Base-by-base conservation (phyloP, 2,329 filamentous ascomycete genomes). In the Botrytis medusae region DNA sequence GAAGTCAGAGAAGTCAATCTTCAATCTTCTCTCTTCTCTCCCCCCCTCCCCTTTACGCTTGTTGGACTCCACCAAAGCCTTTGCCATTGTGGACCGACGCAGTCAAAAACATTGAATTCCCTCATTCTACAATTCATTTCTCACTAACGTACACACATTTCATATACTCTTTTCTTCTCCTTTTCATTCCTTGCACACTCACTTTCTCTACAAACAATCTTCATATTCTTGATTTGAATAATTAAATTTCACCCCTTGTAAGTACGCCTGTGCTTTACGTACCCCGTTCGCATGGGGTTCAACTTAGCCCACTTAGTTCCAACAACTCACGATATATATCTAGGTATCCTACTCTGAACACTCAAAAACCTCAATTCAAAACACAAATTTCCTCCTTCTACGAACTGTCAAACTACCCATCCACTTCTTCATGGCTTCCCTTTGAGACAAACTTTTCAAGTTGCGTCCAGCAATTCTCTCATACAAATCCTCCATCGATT, bases 191-290 rank as follows among this genome's bases (percentile, higher is more conserved):
- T 40, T 76, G 72, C 74, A 71, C 74, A 72, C 72, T 77, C 74
- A 72, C 72, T 77, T 37, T 25, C 68, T 74, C 72, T 63, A 75
- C 74, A 63, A 34, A 67, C 59, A 74, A 60, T 63, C 75, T 73
- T 73, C 67, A 18, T 54, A 32, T 71, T 14, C n/a, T 25, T 57
- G 4, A 71, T 54, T 61, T 57, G 34, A n/a, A 54, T 29, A n/a
- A 46, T 16, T 16, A 34, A 68, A 18, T n/a, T 42, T 68, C n/a
- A 22, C 69, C 65, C 69, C 69, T 71, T 44, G 77, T 74, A 74
- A 74, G 76, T 75, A 20, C 37, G 34, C 20, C 44, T 72, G 59
- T 71, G 46, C 44, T 71, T 69, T 60, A 46, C 51, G 37, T 60
- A 25, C n/a, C 25, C 29, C 25, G 29, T 48, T 71, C 29, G 44